Conservation (phyloP, 768 basidiomycete species). For the Trametes coccinea region DNA sequence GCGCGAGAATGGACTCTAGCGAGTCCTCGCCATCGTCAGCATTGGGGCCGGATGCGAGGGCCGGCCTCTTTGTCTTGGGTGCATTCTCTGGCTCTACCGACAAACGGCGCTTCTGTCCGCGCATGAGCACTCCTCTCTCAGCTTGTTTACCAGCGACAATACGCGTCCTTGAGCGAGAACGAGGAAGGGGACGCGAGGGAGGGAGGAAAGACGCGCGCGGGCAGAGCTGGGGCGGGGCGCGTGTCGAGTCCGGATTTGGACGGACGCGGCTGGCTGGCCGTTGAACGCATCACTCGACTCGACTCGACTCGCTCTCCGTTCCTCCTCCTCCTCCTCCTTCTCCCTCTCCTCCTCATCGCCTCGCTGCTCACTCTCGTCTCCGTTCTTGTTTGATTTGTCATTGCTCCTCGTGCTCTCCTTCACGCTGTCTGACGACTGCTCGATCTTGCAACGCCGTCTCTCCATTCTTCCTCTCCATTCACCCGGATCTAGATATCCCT, state of each 20-base stretch:
- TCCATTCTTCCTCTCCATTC: slow-evolving; percentile 17
- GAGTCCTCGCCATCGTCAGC: slow-evolving; percentile 41
- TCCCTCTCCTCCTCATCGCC: not conserved
- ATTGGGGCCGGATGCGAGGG: slow-evolving; percentile 26
- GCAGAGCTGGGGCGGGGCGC: slow-evolving; percentile 10
- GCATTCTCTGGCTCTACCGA: not conserved
- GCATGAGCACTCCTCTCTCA: slow-evolving; percentile 9
- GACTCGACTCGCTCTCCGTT: not conserved
- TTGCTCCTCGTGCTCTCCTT: slow-evolving; percentile 19
- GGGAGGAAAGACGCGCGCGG: not conserved
- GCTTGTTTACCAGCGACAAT: too few species aligned
- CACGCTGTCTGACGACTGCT: slow-evolving; percentile 20
- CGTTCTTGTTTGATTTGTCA: slow-evolving; percentile 14
- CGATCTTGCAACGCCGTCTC: slow-evolving; percentile 4
- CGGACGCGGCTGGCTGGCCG: slow-evolving; percentile 13
- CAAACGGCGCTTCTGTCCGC: slow-evolving; percentile 18
- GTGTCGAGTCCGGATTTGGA: slow-evolving; percentile 15
- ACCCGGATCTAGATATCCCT: slow-evolving; percentile 18
- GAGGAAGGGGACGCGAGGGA: not conserved
- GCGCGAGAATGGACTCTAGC: slow-evolving; percentile 40
- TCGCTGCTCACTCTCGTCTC: not conserved
- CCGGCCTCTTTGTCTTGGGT: slow-evolving; percentile 6
- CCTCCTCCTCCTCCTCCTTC: not conserved
- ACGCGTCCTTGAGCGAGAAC: not conserved
- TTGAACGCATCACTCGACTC: not conserved